Evolutionary conservation across 306 rosid species (phyloP).

Genomic region (Arachis hypogaea): DNA sequence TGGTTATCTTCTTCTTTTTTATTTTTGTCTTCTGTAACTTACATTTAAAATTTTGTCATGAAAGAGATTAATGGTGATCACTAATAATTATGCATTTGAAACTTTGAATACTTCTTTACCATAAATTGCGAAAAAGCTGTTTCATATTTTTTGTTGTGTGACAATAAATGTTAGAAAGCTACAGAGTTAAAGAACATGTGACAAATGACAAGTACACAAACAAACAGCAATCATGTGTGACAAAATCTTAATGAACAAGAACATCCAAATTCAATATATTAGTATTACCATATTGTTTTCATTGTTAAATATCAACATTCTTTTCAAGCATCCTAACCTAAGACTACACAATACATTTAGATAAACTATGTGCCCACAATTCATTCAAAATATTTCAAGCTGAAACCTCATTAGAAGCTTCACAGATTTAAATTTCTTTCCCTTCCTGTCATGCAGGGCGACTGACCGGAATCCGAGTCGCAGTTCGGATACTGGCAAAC

Average conservation of each 20-base stretch:
- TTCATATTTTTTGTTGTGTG: too few relatives aligned
- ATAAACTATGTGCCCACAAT: neutral
- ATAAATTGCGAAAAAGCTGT: too few relatives aligned
- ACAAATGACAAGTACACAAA: neutral
- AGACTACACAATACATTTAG: neutral
- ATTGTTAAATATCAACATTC: conserved; percentile 6
- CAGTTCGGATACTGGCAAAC: conserved; percentile 79
- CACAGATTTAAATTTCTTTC: conserved; percentile 57
- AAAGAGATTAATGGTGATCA: too few relatives aligned
- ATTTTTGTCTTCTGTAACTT: too few relatives aligned
- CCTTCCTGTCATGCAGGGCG: conserved; percentile 61
- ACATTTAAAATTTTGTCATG: too few relatives aligned
- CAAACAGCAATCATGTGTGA: neutral
- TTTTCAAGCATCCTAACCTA: neutral
- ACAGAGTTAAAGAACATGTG: neutral
- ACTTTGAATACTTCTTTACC: too few relatives aligned
- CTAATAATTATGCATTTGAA: too few relatives aligned
- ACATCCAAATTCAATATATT: neutral
- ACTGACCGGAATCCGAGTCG: conserved; percentile 69
- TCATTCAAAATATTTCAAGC: conserved; percentile 37
- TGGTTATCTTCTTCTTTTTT: too few relatives aligned
- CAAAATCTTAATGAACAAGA: conserved; percentile 16
- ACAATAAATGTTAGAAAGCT: too few relatives aligned
- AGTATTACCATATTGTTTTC: neutral
- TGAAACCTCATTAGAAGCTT: conserved; percentile 61